Evolutionary conservation across 1,284 basidiomycete species (phyloP).

Genomic region (Meripilus lineatus): DNA sequence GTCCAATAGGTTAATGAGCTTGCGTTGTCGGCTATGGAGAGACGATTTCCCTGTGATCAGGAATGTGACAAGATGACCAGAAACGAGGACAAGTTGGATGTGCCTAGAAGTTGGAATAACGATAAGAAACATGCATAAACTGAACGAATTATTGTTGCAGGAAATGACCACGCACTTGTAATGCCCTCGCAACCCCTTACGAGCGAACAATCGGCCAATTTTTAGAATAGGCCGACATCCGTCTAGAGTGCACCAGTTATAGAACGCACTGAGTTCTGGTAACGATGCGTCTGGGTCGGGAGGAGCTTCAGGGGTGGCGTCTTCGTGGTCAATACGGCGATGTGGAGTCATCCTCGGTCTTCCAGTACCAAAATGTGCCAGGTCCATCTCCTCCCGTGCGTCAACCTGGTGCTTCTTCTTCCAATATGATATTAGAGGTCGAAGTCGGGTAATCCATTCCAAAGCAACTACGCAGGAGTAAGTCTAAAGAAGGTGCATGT

Average conservation of each 20-base stretch:
- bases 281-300: slow-evolving; percentile 46
- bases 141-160: not conserved
- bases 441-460: slow-evolving; percentile 77
- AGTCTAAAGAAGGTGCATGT: slow-evolving; percentile 36
- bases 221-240: slow-evolving; percentile 70
- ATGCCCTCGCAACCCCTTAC: slow-evolving; percentile 60
- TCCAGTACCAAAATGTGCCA: slow-evolving; percentile 47
- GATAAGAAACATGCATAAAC: slow-evolving; percentile 8
- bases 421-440: slow-evolving; percentile 73
- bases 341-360: slow-evolving; percentile 53
- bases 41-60: slow-evolving; percentile 46
- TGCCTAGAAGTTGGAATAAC: slow-evolving; percentile 37
- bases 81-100: slow-evolving; percentile 61
- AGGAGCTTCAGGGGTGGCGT: slow-evolving; percentile 42
- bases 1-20: slow-evolving; percentile 56
- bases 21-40: slow-evolving; percentile 47
- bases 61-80: slow-evolving; percentile 63
- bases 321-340: slow-evolving; percentile 37
- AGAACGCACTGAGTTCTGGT: slow-evolving; percentile 56
- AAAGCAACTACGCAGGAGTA: slow-evolving; percentile 59
- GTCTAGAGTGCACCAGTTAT: slow-evolving; percentile 78
- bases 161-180: slow-evolving; percentile 51
- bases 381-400: slow-evolving; percentile 75
- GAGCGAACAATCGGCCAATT: slow-evolving; percentile 66
- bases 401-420: slow-evolving; percentile 63